Evolutionary conservation across 345 rosid species (phyloP), one percentile per base, ranked within the genome.

Genomic region (sweet orange (Citrus sinensis)): DNA sequence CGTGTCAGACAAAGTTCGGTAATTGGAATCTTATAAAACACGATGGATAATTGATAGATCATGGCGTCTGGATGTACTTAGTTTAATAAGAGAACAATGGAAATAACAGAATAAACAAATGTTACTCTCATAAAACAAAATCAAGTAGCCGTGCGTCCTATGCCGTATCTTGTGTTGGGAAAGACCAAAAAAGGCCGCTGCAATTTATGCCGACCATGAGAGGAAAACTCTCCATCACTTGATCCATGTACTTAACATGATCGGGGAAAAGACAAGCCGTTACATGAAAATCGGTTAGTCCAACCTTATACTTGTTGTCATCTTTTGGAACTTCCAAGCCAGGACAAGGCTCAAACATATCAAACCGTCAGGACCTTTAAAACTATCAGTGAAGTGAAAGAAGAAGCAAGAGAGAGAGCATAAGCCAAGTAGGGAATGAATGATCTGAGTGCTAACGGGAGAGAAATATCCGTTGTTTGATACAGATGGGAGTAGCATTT

Each of bases 221-320:
- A 22, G 89, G 91, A 59, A 85, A 88, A 69, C 88, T 86, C 82
- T 85, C 91, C 89, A 82, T 88, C 24, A 85, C 86, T 78, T 88
- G 79, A 59, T 82, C 86, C 91, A 87, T 82, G 78, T 86, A 85
- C 85, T 85, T 82, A 22, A 67, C 83, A 51, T 87, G 86, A 24
- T 86, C 81, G 0, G 89, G 87, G 58, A 85, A 82, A 81, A 82
- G 42, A 34, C 88, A 87, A 13, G 63, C 59, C 19, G 89, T 88
- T 30, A 87, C 89, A 6, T 84, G 69, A 37, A 87, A 77, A 40
- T 85, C 88, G 5, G 85, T 76, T 11, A 83, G 69, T 27, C 83
- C 80, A 25, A 85, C 73, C 37, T 65, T 83, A 63, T 80, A 82
- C 75, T 82, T 79, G 9, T 82, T 88, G 7, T 82, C 89, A 10